These are phyloP conservation scores for Sarocladiaceae sp. DNA, from an alignment of 2,329 filamentous ascomycete genomes.

Conservation along the genomic window DNA sequence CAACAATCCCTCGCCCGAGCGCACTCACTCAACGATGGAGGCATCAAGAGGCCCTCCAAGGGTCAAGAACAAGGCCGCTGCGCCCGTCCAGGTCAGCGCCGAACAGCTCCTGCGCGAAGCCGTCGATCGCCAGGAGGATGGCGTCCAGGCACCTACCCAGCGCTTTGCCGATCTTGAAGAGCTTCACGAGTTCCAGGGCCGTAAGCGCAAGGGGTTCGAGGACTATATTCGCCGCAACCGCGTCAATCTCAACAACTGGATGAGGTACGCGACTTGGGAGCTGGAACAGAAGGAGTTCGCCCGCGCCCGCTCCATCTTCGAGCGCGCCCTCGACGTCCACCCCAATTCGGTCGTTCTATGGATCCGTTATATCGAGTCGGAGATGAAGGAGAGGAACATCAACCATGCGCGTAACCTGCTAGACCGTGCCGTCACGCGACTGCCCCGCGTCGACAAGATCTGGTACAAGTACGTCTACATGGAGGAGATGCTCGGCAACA, in stretches of 20 bases:
- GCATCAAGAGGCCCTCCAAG: constrained; percentile 81
- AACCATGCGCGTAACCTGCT: constrained; percentile 93
- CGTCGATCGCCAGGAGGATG: constrained; percentile 88
- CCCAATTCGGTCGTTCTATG: constrained; percentile 80
- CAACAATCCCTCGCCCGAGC: neutral
- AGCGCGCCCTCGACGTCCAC: constrained; percentile 88
- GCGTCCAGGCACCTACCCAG: constrained; percentile 83
- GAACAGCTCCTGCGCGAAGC: constrained; percentile 97
- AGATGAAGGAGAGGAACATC: constrained; percentile 91
- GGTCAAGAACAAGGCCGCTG: constrained; percentile 98
- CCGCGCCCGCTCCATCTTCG: constrained; percentile 86
- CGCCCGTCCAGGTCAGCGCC: constrained; percentile 85
- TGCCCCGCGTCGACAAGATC: constrained; percentile 88
- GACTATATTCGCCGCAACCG: constrained; percentile 94
- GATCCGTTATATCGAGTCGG: constrained; percentile 90
- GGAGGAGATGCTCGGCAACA: constrained; percentile 95
- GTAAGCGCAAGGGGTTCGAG: constrained; percentile 94
- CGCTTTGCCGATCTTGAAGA: constrained; percentile 95
- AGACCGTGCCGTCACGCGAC: constrained; percentile 86
- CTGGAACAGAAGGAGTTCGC: constrained; percentile 96
- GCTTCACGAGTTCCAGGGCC: constrained; percentile 92
- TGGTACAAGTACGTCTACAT: constrained; percentile 99
- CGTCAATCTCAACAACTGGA: constrained; percentile 98
- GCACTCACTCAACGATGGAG: constrained; percentile 60
- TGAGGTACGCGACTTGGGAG: constrained; percentile 96